A percentile compares a stretch with the other conserved stretches of the same genome.
phyloP scores from a whole-genome alignment of 495 filamentous ascomycete genomes.

The Penicillium malachiteum region DNA sequence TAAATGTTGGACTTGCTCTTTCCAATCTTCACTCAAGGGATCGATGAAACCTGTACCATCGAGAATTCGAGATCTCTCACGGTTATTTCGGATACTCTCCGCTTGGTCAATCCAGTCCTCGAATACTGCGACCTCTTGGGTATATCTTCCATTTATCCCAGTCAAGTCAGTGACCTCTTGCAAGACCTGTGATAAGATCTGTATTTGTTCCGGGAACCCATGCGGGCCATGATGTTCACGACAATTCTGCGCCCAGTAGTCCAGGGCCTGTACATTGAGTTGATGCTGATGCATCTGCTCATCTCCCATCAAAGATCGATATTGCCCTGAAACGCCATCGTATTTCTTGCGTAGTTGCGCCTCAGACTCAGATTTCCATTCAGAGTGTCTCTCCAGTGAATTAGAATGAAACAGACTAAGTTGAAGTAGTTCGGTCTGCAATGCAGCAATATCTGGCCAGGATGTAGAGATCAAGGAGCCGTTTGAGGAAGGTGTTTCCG shows the following conservation, averaged over 20 bases:
- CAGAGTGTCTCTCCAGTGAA: conserved; percentile 27
- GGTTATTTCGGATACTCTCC: conserved; percentile 30
- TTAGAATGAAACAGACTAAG: conserved; percentile 64
- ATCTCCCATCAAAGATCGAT: conserved; percentile 31
- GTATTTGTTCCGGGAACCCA: conserved; percentile 42
- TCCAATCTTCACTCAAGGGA: conserved; percentile 43
- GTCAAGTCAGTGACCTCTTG: conserved; percentile 43
- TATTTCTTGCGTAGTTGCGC: conserved; percentile 38
- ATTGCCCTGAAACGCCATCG: conserved; percentile 34
- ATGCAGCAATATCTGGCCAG: conserved; percentile 56
- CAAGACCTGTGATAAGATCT: conserved; percentile 41
- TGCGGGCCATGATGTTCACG: conserved; percentile 26
- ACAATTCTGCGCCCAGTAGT: conserved; percentile 38
- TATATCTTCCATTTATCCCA: conserved; percentile 32
- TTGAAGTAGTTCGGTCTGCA: conserved; percentile 74
- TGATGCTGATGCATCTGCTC: conserved; percentile 40
- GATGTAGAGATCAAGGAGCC: conserved; percentile 36
- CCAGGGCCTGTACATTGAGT: conserved; percentile 41
- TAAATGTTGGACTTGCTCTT: conserved; percentile 37
- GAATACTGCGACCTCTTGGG: conserved; percentile 33
- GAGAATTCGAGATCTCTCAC: conserved; percentile 10
- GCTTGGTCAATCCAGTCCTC: conserved; percentile 45
- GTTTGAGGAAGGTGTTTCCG: conserved; percentile 8
- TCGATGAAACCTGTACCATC: conserved; percentile 39
- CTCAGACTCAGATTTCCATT: conserved; percentile 40